Base-by-base conservation (phyloP, 208 protist genomes). In the Acanthamoeba healyi region DNA sequence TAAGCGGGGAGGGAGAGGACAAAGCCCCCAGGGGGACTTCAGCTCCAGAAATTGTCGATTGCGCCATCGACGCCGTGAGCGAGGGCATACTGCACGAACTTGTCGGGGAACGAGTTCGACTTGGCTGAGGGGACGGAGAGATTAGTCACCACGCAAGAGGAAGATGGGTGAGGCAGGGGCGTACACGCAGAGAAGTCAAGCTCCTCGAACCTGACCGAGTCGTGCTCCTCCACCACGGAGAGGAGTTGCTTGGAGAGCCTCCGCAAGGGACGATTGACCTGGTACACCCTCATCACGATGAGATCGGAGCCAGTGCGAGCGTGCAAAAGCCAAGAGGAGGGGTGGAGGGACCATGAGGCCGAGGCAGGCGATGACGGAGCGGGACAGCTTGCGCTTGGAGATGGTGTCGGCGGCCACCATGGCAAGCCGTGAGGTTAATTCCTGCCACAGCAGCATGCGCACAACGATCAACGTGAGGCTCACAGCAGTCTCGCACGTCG, bases 381-480 rank as follows among this genome's bases (percentile, higher is more conserved):
- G 44, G 36, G 81, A 89, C 26, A 89, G 44, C 38, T 89, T 89
- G 19, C 81, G 44, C 54, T 89, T 89, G 81, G 38, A 89, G 81
- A 89, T 89, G 46, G 81, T 89, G n/a, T 89, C 81, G 7, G 81
- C 81, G 26, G 81, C 81, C 44, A 89, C 81, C 81, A 89, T 89
- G 51, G 81, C 81, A 14, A 89, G n/a, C 19, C 81, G 81, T 9
- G 81, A 89, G 0, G 81, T 67, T 14, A 89, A 34, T 40, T 89
- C 81, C 81, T 79, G 70, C 22, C 4, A 10, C 38, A 40, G 32
- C 36, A 46, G 15, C 10, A 42, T n/a, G n/a, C n/a, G n/a, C n/a
- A 77, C n/a, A 44, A n/a, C 61, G 12, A 70, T 10, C 15, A 77
- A 40, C 10, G 49, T 19, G 2, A 6, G 49, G 7, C 4, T 10